A percentile compares a stretch with the other conserved stretches of the same genome.
Evolutionary conservation across 352 stramenopile genomes (phyloP).

Genomic region (Phytophthora megakarya): DNA sequence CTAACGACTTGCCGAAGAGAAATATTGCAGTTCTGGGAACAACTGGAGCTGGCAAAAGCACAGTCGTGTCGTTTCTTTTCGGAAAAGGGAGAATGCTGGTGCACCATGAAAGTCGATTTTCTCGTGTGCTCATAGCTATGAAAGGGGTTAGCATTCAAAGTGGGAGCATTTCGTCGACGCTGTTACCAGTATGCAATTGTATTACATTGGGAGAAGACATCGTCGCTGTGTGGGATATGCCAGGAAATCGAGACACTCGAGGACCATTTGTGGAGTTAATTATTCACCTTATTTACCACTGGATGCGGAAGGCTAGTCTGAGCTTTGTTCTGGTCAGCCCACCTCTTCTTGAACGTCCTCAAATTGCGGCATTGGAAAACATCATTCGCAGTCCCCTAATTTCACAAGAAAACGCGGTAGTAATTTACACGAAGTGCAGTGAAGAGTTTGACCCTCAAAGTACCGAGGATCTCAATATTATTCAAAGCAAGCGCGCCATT

Average conservation of each 20-base stretch:
- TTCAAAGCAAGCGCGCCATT: constrained; percentile 16
- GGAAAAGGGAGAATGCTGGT: constrained; percentile 16
- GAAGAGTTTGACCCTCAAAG: constrained; percentile 25
- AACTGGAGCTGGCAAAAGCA: constrained; percentile 24
- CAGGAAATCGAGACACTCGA: constrained; percentile 28
- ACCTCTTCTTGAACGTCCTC: constrained; percentile 19
- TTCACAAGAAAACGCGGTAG: constrained; percentile 24
- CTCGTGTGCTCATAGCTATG: constrained; percentile 8
- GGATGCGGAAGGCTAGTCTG: constrained; percentile 15
- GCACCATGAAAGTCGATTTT: constrained; percentile 9
- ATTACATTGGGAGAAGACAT: neutral
- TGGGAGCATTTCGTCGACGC: constrained; percentile 4
- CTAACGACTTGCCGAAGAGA: too few relatives aligned
- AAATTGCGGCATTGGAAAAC: constrained; percentile 5
- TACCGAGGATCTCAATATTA: constrained; percentile 22
- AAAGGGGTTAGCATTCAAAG: constrained; percentile 13
- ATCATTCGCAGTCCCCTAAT: constrained; percentile 29
- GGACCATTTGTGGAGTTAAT: constrained; percentile 27
- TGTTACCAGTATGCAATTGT: constrained; percentile 18
- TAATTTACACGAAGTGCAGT: constrained; percentile 34
- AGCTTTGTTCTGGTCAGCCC: constrained; percentile 30
- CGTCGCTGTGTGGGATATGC: constrained; percentile 35
- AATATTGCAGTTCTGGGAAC: constrained; percentile 29
- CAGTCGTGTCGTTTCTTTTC: constrained; percentile 32
- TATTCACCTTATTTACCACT: constrained; percentile 27